A percentile compares a stretch with the other conserved stretches of the same genome.
Evolutionary conservation across 305 asterid genomes (phyloP).

Genomic region (Rubia tinctorum): DNA sequence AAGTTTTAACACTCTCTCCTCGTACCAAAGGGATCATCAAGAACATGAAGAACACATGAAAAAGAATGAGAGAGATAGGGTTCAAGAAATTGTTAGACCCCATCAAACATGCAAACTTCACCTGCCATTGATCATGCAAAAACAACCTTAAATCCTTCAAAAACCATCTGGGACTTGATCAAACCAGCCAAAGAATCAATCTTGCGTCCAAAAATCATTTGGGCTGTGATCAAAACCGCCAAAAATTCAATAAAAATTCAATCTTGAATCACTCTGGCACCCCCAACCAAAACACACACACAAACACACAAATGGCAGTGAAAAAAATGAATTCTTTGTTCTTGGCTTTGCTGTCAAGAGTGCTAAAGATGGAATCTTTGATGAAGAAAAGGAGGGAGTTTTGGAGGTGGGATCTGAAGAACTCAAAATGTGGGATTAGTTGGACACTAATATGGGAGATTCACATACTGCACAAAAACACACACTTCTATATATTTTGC

Average conservation of each 20-base stretch:
- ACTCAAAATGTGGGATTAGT: conserved; percentile 15
- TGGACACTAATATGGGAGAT: conserved; percentile 12
- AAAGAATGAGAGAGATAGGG: conserved; percentile 27
- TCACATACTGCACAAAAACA: neutral
- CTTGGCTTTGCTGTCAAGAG: conserved; percentile 24
- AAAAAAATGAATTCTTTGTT: conserved; percentile 7
- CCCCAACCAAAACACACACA: neutral
- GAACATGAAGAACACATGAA: neutral
- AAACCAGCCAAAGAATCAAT: conserved; percentile 8
- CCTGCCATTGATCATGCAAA: conserved; percentile 22
- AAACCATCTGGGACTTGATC: neutral
- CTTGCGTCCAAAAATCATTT: neutral
- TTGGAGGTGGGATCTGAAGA: conserved; percentile 7
- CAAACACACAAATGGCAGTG: neutral
- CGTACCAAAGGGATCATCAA: conserved; percentile 20
- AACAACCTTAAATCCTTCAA: neutral
- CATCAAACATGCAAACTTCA: conserved; percentile 42
- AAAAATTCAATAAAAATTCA: neutral
- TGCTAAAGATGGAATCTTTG: conserved; percentile 21
- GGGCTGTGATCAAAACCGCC: neutral
- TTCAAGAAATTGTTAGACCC: conserved; percentile 37
- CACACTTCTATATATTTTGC: neutral
- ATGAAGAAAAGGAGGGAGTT: conserved; percentile 5
- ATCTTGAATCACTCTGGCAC: neutral
- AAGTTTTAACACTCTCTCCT: conserved; percentile 19